A percentile compares a stretch with the other conserved stretches of the same genome.
phyloP scores from a whole-genome alignment of 768 basidiomycete species.

The Tricholoma hemisulphureum region DNA sequence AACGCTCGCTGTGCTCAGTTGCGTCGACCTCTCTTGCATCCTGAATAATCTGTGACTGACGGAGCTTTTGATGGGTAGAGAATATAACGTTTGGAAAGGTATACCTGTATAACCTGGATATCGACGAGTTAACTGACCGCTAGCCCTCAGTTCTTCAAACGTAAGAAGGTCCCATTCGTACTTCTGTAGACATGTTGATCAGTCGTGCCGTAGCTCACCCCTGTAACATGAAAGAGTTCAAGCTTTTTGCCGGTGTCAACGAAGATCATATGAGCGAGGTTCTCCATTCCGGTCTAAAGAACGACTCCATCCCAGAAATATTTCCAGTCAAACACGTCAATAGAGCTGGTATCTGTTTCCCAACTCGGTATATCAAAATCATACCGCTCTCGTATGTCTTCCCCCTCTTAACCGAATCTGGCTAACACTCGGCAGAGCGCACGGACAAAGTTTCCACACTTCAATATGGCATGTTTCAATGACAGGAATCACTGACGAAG shows the following conservation, averaged over 20 bases:
- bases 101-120: slow-evolving; percentile 8
- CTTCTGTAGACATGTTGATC: slow-evolving; percentile 8
- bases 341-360: slow-evolving; percentile 53
- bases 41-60: slow-evolving; percentile 6
- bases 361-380: slow-evolving; percentile 71
- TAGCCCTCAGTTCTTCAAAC: slow-evolving; percentile 38
- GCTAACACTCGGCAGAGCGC: slow-evolving; percentile 46
- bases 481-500: slow-evolving; percentile 54
- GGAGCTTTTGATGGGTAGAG: slow-evolving; percentile 36
- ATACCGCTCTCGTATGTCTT: slow-evolving; percentile 66
- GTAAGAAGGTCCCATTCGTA: slow-evolving; percentile 25
- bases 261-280: slow-evolving; percentile 70
- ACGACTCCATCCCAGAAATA: slow-evolving; percentile 62
- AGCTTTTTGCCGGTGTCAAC: slow-evolving; percentile 61
- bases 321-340: slow-evolving; percentile 61
- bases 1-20: slow-evolving; percentile 62
- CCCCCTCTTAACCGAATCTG: not conserved
- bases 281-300: slow-evolving; percentile 60
- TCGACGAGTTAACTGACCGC: not conserved
- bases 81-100: slow-evolving; percentile 84
- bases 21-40: slow-evolving; percentile 28
- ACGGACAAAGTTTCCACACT: slow-evolving; percentile 70
- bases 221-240: slow-evolving; percentile 85
- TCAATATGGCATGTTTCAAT: slow-evolving; percentile 77
- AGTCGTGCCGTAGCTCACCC: slow-evolving; percentile 61